These are phyloP conservation scores for Jacaranda mimosifolia DNA, from an alignment of 257 asterid genomes.

Conservation along the genomic window DNA sequence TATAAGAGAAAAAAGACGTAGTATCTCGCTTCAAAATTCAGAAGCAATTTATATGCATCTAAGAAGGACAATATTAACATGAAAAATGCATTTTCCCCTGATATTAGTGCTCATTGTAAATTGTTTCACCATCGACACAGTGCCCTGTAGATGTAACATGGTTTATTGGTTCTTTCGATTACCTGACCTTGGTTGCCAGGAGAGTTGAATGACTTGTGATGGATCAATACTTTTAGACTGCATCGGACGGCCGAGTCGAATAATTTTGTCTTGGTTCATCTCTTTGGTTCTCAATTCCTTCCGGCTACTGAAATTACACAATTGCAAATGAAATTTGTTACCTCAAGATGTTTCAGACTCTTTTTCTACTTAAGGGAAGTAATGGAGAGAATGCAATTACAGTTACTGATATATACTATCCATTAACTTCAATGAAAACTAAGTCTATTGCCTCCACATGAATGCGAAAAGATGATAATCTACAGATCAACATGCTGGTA, in stretches of 20 bases:
- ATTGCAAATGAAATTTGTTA: slow-evolving; percentile 20
- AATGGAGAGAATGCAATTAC: not conserved
- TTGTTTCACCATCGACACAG: slow-evolving; percentile 22
- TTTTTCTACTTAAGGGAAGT: slow-evolving; percentile 20
- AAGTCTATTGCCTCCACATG: not conserved
- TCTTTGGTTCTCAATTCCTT: slow-evolving; percentile 63
- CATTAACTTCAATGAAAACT: not conserved
- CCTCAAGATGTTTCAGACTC: slow-evolving; percentile 6
- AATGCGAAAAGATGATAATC: not conserved
- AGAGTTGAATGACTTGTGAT: slow-evolving; percentile 66
- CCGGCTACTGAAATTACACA: slow-evolving; percentile 46
- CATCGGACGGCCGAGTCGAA: slow-evolving; percentile 37
- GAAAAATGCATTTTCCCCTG: slow-evolving; percentile 14
- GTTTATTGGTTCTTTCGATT: slow-evolving; percentile 41
- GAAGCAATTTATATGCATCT: not conserved
- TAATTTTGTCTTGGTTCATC: slow-evolving; percentile 46
- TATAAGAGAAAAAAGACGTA: slow-evolving; percentile 4
- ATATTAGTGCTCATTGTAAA: not conserved
- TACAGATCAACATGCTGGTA: not conserved
- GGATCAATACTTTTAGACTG: slow-evolving; percentile 58
- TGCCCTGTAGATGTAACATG: slow-evolving; percentile 29
- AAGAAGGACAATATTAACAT: not conserved
- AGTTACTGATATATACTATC: not conserved
- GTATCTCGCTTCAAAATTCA: not conserved
- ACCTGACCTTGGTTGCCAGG: slow-evolving; percentile 99